Evolutionary conservation across 352 stramenopile species (phyloP), one percentile per base, ranked within the genome.

Genomic region (Phytophthora macrochlamydospora): DNA sequence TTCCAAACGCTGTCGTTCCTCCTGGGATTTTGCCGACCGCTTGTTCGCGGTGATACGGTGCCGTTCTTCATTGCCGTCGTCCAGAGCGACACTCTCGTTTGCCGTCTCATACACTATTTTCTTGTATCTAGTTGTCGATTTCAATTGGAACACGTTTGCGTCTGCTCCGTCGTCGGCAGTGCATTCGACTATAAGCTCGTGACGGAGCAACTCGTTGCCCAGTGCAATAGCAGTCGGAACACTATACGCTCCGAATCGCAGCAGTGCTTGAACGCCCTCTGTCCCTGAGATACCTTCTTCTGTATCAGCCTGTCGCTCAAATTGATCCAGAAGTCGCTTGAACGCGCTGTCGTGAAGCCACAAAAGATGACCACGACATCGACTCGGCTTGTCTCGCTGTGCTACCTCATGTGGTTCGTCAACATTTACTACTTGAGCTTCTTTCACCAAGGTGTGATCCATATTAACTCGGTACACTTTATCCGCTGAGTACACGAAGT

Each of bases 191-290:
- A 87, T 79, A 51, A 74, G 37, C 4, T 71, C 59, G 56, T 70
- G 59, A 43, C 58, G 55, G 1, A 85, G 18, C 61, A 87, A 51
- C 35, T 77, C 62, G 45, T 78, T 75, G 7, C 62, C 71, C 11
- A 85, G 53, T 0, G 57, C 56, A 2, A 85, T 56, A 4, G 73
- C 73, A 14, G 78, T 83, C 24, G 76, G 46, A 18, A 83, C 71
- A 56, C 74, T 87, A 30, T 75, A 75, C 7, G 73, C 76, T 28
- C 78, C 78, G 40, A 71, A 77, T 14, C 65, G 65, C 4, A 87
- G 54, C n/a, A 79, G 48, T 35, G 51, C n/a, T 57, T 85, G 73
- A 53, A 83, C 63, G 37, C 78, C 68, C 32, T 81, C 67, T 3
- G 68, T 75, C 28, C 76, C 78, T 6, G 63, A 69, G n/a, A 83